Percentiles rank a stretch among this genome's conserved stretches.
Conservation (phyloP, 1,139 yeast genomes). For the Entelexis sorbosivorans region DNA sequence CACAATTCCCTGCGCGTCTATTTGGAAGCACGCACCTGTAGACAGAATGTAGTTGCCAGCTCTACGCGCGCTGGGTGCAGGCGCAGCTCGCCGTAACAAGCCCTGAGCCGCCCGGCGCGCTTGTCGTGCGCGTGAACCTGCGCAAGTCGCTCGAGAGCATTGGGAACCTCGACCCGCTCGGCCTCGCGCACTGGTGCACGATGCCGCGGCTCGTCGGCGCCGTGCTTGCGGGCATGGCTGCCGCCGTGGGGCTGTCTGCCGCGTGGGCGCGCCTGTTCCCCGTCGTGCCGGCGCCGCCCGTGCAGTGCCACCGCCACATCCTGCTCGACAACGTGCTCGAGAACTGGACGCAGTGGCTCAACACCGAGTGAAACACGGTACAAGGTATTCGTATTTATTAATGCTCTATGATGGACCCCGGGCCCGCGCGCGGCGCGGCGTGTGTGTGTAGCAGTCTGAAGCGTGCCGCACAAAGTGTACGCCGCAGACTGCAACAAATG, state of each 20-base stretch:
- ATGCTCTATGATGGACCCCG: background rate
- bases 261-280: background rate
- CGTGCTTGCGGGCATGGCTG: slow-evolving; percentile 15
- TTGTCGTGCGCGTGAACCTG: slow-evolving; percentile 11
- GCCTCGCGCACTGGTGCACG: slow-evolving; percentile 20
- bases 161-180: slow-evolving; percentile 22
- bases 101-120: slow-evolving; percentile 13
- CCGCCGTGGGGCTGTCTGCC: slow-evolving; percentile 10
- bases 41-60: too few relatives aligned
- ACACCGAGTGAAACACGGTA: background rate
- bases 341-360: slow-evolving; percentile 11
- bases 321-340: slow-evolving; percentile 5
- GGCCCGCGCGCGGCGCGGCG: background rate
- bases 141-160: slow-evolving; percentile 18
- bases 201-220: slow-evolving; percentile 14
- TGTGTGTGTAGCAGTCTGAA: too few relatives aligned
- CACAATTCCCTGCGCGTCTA: too few relatives aligned
- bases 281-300: slow-evolving; percentile 6
- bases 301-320: slow-evolving; percentile 11
- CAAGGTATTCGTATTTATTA: slow-evolving; percentile 4
- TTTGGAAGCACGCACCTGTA: too few relatives aligned
- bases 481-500: too few relatives aligned
- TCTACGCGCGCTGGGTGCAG: slow-evolving; percentile 14
- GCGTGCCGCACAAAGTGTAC: too few relatives aligned
- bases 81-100: slow-evolving; percentile 12